Evolutionary conservation across 2,329 filamentous ascomycete genomes (phyloP), one percentile per base, ranked within the genome.

Genomic region (Lachnum nothofagi): DNA sequence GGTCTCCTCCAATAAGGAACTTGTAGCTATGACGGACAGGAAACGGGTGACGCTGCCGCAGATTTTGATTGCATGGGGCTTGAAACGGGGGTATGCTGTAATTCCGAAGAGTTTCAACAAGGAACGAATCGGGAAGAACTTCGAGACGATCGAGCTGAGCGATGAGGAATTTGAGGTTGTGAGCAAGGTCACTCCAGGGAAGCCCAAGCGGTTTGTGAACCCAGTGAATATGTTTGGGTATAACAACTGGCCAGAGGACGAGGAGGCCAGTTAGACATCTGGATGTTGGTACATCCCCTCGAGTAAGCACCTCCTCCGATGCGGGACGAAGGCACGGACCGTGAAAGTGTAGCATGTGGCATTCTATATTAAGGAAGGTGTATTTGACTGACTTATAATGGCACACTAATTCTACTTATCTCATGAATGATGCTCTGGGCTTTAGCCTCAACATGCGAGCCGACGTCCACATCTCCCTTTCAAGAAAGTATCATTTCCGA

Each of bases 161-260:
- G 72, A 70, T 10, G 75, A 77, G 23, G 85, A 89, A 54, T 61
- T 83, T 55, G 72, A 76, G 64, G 68, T 66, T 46, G 70, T 83
- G 20, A 69, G 73, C 56, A 53, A 53, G 24, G 82, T 86, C 3
- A 81, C 82, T 0, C 73, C 79, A 64, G 79, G 80, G 35, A 76
- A 82, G 45, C 82, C 86, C 67, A 78, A 75, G 38, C 79, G 85
- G 27, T 88, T 88, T 61, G 84, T 88, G 53, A 86, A 88, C 71
- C 87, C 88, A 82, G 86, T 84, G 73, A 83, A 86, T 52, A 84
- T 80, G 1, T 88, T 88, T 65, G 85, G 85, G 2, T 85, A 83
- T 65, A 73, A 88, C 57, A 76, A 86, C 45, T 83, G 79, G 86
- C 3, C 81, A 80, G 3, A 73, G 77, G 66, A 79, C 78, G 42